Conservation (phyloP, 2,329 filamentous ascomycete genomes). For the Apiospora koreana region DNA sequence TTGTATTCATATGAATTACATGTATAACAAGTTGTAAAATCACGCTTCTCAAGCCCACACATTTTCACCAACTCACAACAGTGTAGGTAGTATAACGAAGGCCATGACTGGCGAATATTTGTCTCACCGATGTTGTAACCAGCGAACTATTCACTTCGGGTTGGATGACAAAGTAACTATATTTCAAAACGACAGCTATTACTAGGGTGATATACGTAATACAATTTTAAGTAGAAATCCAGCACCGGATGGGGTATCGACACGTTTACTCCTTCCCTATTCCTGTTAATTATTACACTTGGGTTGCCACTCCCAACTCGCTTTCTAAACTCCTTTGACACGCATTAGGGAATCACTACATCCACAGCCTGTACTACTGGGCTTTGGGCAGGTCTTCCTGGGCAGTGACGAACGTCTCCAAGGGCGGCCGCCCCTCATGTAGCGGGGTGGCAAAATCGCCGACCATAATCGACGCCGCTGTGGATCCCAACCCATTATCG, state of each 20-base stretch:
- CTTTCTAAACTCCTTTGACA: background rate
- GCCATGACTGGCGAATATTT: background rate
- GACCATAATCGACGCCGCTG: constrained; percentile 15
- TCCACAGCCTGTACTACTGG: constrained; percentile 20
- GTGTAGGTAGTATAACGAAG: background rate
- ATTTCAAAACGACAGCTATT: constrained; percentile 10
- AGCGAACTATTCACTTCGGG: background rate
- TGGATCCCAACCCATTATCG: constrained; percentile 8
- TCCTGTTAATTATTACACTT: background rate
- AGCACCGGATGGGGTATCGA: constrained; percentile 1
- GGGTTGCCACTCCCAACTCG: background rate
- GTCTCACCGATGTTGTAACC: background rate
- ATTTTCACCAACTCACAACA: background rate
- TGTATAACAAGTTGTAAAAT: constrained; percentile 5
- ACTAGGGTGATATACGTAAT: background rate
- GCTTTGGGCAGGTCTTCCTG: constrained; percentile 41
- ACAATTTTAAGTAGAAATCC: constrained; percentile 7
- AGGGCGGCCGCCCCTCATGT: constrained; percentile 22
- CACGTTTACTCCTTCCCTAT: constrained; percentile 7
- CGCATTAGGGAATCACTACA: background rate
- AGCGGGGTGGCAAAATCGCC: constrained; percentile 13
- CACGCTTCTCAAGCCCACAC: background rate
- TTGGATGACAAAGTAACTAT: background rate
- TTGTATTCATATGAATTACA: background rate
- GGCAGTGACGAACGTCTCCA: constrained; percentile 60